Base-by-base conservation (phyloP, 1,284 basidiomycete genomes). In the Lentinula novae-zelandiae region DNA sequence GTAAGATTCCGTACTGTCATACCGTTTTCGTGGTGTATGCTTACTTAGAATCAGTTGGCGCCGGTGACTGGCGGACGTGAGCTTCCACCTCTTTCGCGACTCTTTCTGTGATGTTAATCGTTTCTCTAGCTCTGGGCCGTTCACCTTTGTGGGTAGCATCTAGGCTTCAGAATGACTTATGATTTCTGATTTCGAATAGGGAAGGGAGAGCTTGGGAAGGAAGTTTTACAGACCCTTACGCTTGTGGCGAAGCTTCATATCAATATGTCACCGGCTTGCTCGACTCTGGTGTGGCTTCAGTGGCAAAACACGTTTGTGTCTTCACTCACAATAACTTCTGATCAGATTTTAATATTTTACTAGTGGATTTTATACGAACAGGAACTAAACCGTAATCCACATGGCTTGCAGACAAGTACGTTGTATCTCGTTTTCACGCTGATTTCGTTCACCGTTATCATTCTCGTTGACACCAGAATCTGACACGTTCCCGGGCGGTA, bases 191-290 rank as follows among this genome's bases (percentile, higher is more conserved):
- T 17, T 17, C 38, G 15, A 50, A 50, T 50, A 53, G 51, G 34
- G 51, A 54, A 13, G 20, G 22, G 34, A 22, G 46, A 10, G 36
- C 39, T 46, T 87, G 80, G 79, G 83, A 87, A 70, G 82, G 80
- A 1, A 84, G 81, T 56, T 78, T 81, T 40, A 75, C 72, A 6
- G 72, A 76, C 63, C 79, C 81, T 2, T 82, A 79, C 66, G 72
- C 84, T 13, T 67, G 71, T 65, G 76, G 78, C 22, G 74, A 76
- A 58, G 77, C 74, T 0, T 74, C 78, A 0, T 75, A 73, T 50
- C 69, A 76, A 65, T 79, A 77, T 13, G 72, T 83, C 63, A 66
- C 71, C 17, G 79, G 81, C 9, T 68, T 81, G 33, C 82, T 84
- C 64, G 69, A 71, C 27, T 68, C 73, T 3, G 80, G 81, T 34